Evolutionary conservation across 2,329 filamentous ascomycete genomes (phyloP), one percentile per base, ranked within the genome.

Genomic region (Westerdykella sp.): DNA sequence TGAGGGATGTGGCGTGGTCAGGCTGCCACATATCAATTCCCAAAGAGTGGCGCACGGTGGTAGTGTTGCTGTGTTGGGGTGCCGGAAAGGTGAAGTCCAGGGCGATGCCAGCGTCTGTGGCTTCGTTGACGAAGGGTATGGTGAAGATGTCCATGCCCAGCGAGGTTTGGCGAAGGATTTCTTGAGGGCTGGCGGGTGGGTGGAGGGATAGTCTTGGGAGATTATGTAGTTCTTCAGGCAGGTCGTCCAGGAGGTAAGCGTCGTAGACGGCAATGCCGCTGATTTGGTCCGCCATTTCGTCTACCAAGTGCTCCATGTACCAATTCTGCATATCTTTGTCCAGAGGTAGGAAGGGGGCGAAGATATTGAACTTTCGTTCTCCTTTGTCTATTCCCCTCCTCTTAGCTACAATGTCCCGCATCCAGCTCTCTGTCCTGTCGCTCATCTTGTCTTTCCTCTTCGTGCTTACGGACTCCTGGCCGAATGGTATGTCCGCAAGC

Each of bases 21-120:
- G 55, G 42, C 2, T 76, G 73, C 83, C 88, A 94, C 72, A 97
- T 83, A 65, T 97, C 82, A 18, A 84, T 71, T 4, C 86, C 93
- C 0, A 97, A 71, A 48, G 65, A 42, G 53, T 51, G 36, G 39
- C 53, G 53, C 6, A 45, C 31, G 35, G 48, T 42, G 4, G 53
- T 34, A 6, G 23, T n/a, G 4, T 43, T 48, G 7, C 48, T 37
- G 21, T 49, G 54, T 5, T 53, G 37, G 0, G 65, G 60, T 2
- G 66, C 58, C 1, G 84, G 81, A 58, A 97, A 95, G 2, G 70
- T 68, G 59, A 97, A 97, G 15, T 79, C 77, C 15, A 97, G 72
- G 1, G 88, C 89, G 23, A 97, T 83, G 2, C 93, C 93, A 1
- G 85, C 81, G 63, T 98, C 90, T 0, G 90, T 93, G 4, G 80